These are phyloP conservation scores for Phytophthora syringae DNA, from an alignment of 352 stramenopile genomes.

Conservation along the genomic window DNA sequence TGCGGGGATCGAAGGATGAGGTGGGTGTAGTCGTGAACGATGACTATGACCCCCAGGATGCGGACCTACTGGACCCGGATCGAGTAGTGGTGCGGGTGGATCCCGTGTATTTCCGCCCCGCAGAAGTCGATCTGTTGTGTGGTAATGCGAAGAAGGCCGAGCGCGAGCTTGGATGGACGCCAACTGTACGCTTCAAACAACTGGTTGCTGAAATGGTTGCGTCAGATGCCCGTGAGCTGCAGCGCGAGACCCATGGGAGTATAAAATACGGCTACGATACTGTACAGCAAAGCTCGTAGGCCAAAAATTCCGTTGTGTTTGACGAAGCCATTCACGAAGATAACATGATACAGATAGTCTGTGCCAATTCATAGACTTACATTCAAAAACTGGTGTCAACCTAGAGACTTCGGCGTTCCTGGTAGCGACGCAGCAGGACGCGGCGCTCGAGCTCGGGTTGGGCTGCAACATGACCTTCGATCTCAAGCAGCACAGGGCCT, in stretches of 20 bases:
- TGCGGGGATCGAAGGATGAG: slow-evolving; percentile 91
- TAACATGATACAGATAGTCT: not conserved
- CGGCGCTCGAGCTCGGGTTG: slow-evolving; percentile 45
- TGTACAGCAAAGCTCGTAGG: slow-evolving; percentile 18
- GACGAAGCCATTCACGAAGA: not conserved
- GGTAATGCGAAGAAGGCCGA: slow-evolving; percentile 96
- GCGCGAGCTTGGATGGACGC: slow-evolving; percentile 91
- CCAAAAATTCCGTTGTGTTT: slow-evolving; percentile 15
- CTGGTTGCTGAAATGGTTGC: slow-evolving; percentile 98
- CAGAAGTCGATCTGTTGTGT: slow-evolving; percentile 98
- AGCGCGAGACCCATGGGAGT: slow-evolving; percentile 15
- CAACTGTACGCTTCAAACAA: slow-evolving; percentile 91
- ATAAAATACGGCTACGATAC: slow-evolving; percentile 11
- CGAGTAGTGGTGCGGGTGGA: slow-evolving; percentile 96
- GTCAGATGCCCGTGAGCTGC: slow-evolving; percentile 62
- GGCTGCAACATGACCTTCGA: slow-evolving; percentile 60
- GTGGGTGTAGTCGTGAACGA: slow-evolving; percentile 89
- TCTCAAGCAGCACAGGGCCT: slow-evolving; percentile 78
- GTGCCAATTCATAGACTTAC: slow-evolving; percentile 12
- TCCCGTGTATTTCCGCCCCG: slow-evolving; percentile 97
- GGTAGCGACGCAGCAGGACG: slow-evolving; percentile 41
- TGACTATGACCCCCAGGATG: slow-evolving; percentile 4
- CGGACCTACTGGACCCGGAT: slow-evolving; percentile 58
- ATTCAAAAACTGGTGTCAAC: slow-evolving; percentile 15
- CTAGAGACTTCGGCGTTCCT: slow-evolving; percentile 45